Conservation (phyloP, 345 rosid species). For the Geranium brycei region DNA sequence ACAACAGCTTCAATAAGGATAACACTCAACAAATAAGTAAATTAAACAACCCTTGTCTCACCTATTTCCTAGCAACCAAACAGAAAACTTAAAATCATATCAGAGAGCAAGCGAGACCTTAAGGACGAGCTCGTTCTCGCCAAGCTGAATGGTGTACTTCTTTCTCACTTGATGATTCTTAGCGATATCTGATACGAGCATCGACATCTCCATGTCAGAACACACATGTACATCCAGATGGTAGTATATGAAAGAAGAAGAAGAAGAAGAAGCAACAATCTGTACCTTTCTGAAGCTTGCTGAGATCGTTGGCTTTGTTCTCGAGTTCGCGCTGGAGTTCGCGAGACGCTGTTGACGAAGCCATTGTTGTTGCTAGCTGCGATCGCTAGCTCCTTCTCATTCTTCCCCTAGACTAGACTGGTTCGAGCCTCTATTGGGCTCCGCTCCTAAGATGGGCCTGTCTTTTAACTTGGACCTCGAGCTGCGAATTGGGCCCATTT, state of each 20-base stretch:
- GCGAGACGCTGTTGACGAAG: conserved; percentile 50
- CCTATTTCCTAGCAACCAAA: background rate
- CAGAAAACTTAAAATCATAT: background rate
- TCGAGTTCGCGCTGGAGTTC: conserved; percentile 81
- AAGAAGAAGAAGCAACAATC: background rate
- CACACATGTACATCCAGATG: background rate
- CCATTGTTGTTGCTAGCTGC: conserved; percentile 22
- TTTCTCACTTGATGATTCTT: conserved; percentile 87
- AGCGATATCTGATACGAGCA: conserved; percentile 42
- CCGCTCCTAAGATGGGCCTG: no score
- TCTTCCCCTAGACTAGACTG: no score
- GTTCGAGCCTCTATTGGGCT: no score
- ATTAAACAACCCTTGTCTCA: background rate
- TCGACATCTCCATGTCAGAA: background rate
- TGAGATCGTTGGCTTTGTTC: conserved; percentile 65
- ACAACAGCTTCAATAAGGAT: background rate
- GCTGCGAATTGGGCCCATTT: no score
- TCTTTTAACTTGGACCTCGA: no score
- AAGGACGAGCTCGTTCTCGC: conserved; percentile 93
- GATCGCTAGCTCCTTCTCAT: no score
- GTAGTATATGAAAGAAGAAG: background rate
- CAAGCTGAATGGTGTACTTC: conserved; percentile 88
- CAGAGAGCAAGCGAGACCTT: conserved; percentile 28
- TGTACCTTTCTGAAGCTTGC: conserved; percentile 73
- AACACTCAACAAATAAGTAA: background rate